Conservation (phyloP, 768 basidiomycete species). For the Russula dissimulans region DNA sequence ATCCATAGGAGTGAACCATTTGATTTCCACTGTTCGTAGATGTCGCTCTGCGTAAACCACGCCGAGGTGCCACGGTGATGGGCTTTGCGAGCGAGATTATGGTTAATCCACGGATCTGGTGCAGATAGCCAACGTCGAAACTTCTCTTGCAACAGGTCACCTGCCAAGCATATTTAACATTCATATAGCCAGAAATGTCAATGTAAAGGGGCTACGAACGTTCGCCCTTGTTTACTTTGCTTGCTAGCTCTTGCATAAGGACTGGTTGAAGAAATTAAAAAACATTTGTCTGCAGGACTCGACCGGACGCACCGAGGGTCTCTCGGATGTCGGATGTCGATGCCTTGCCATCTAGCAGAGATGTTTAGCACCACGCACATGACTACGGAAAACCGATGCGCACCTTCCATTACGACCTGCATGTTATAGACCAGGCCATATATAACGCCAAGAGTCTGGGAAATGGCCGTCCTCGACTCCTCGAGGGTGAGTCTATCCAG, state of each 20-base stretch:
- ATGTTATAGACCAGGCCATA: background rate
- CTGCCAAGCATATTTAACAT: background rate
- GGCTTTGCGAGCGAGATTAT: too few species aligned
- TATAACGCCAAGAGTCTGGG: background rate
- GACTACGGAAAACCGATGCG: too few species aligned
- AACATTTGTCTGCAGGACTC: background rate
- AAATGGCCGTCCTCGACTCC: background rate
- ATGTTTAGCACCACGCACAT: background rate
- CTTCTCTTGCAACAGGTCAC: background rate
- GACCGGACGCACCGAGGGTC: background rate
- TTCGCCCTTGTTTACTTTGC: background rate
- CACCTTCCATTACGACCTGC: background rate
- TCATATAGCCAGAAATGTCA: background rate
- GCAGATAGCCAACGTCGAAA: background rate
- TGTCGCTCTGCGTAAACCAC: too few species aligned
- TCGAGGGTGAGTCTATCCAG: background rate
- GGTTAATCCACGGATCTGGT: too few species aligned
- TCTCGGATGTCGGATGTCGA: background rate
- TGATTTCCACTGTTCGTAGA: too few species aligned
- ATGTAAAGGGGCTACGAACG: background rate
- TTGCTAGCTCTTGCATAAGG: background rate
- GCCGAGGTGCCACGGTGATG: too few species aligned
- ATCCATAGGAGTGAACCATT: too few species aligned
- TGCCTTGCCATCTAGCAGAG: background rate
- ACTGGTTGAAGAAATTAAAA: too few species aligned